Conservation (phyloP, 164 flowering plant species). For the grape (Vitis vinifera) region DNA sequence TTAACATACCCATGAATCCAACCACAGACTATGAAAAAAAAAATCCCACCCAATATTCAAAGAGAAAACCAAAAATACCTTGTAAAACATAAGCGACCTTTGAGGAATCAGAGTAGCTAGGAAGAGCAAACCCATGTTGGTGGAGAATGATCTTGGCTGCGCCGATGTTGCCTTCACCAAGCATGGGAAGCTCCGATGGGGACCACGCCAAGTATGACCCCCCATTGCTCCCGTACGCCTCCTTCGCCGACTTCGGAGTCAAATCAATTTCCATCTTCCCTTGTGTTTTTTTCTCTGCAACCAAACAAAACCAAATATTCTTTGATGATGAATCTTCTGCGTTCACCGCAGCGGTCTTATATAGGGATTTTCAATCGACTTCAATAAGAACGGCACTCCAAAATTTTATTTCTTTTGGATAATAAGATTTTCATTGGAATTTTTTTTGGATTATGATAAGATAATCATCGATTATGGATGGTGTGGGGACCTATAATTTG, state of each 20-base stretch:
- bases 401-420: too few relatives aligned
- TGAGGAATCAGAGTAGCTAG: slow-evolving; percentile 77
- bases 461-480: too few relatives aligned
- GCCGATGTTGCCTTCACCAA: slow-evolving; percentile 68
- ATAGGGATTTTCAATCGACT: too few relatives aligned
- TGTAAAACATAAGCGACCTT: slow-evolving; percentile 88
- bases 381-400: too few relatives aligned
- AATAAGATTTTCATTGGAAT: too few relatives aligned
- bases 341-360: too few relatives aligned
- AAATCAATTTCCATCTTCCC: slow-evolving; percentile 73
- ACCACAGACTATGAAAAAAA: too few relatives aligned
- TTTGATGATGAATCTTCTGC: too few relatives aligned
- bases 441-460: too few relatives aligned
- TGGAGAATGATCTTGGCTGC: slow-evolving; percentile 62
- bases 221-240: slow-evolving; percentile 58
- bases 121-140: slow-evolving; percentile 73
- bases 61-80: slow-evolving; percentile 34
- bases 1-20: too few relatives aligned
- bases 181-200: slow-evolving; percentile 73
- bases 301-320: too few relatives aligned
- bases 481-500: too few relatives aligned
- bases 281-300: background rate
- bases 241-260: slow-evolving; percentile 56
- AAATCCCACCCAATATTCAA: background rate
- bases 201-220: slow-evolving; percentile 72